Percentiles rank a stretch among this genome's conserved stretches.
Evolutionary conservation across 2,329 filamentous ascomycete species (phyloP).

Genomic region (Xylaria sp.): DNA sequence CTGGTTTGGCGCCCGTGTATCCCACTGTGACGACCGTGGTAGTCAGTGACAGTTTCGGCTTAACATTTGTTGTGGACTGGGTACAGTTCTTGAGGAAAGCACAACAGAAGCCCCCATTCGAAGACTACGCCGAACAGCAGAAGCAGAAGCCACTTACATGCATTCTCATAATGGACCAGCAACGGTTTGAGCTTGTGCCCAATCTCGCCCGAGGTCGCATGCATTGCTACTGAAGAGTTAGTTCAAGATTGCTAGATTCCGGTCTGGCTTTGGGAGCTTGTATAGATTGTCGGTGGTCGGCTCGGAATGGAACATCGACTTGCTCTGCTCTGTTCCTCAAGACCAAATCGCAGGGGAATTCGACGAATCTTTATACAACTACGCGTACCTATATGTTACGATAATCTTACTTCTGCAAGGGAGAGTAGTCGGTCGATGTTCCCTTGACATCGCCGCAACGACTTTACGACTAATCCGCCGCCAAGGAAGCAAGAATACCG

Average conservation of each 20-base stretch:
- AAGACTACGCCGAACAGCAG: background rate
- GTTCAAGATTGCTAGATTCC: background rate
- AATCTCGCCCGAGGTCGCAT: background rate
- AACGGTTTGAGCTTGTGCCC: slow-evolving; percentile 11
- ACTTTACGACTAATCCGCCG: background rate
- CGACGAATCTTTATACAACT: background rate
- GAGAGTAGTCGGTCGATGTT: background rate
- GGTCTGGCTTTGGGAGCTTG: background rate
- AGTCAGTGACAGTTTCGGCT: background rate
- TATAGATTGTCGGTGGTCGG: background rate
- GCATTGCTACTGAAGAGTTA: background rate
- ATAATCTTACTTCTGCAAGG: background rate
- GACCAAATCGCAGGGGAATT: background rate
- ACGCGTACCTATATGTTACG: background rate
- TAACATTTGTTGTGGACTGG: background rate
- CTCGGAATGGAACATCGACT: background rate
- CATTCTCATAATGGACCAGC: slow-evolving; percentile 7
- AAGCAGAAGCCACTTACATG: slow-evolving; percentile 9
- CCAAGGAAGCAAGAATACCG: background rate
- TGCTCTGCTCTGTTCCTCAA: background rate
- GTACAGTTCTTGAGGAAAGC: background rate
- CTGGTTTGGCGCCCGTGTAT: slow-evolving; percentile 6
- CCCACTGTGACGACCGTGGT: background rate
- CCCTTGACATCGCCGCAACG: background rate
- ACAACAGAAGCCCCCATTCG: background rate